Evolutionary conservation across 2,329 filamentous ascomycete genomes (phyloP).

Genomic region (Talaromyces amestolkiae): DNA sequence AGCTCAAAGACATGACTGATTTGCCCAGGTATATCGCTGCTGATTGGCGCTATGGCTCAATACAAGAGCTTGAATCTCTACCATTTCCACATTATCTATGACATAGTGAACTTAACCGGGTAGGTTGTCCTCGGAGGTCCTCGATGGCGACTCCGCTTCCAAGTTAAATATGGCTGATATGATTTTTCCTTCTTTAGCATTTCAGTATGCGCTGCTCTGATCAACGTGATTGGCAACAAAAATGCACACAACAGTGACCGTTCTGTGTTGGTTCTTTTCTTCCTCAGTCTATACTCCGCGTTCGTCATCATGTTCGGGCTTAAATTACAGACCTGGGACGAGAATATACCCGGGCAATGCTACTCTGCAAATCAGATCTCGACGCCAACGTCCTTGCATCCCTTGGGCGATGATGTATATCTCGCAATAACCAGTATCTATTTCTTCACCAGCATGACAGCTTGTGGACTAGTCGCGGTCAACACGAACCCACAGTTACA

Average conservation of each 20-base stretch:
- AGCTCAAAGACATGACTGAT: neutral
- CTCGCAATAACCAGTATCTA: slow-evolving; percentile 4
- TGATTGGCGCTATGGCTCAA: slow-evolving; percentile 11
- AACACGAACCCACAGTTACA: neutral
- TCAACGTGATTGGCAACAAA: slow-evolving; percentile 2
- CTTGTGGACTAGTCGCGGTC: neutral
- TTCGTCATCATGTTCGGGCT: slow-evolving; percentile 10
- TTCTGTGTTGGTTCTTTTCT: neutral
- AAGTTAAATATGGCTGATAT: neutral
- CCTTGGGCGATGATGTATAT: neutral
- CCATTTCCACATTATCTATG: slow-evolving; percentile 9
- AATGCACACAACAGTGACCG: neutral
- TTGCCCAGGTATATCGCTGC: neutral
- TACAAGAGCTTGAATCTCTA: neutral
- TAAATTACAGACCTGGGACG: neutral
- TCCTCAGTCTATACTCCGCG: neutral
- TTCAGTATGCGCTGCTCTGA: slow-evolving; percentile 1
- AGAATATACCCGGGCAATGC: neutral
- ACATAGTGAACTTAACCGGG: slow-evolving; percentile 7
- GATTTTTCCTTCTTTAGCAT: neutral
- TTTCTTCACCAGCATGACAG: neutral
- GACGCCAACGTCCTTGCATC: neutral
- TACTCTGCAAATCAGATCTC: neutral
- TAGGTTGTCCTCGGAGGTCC: neutral
- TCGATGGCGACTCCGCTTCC: neutral